Evolutionary conservation across 2,329 filamentous ascomycete species (phyloP).

Genomic region (Ophiostoma sp.): DNA sequence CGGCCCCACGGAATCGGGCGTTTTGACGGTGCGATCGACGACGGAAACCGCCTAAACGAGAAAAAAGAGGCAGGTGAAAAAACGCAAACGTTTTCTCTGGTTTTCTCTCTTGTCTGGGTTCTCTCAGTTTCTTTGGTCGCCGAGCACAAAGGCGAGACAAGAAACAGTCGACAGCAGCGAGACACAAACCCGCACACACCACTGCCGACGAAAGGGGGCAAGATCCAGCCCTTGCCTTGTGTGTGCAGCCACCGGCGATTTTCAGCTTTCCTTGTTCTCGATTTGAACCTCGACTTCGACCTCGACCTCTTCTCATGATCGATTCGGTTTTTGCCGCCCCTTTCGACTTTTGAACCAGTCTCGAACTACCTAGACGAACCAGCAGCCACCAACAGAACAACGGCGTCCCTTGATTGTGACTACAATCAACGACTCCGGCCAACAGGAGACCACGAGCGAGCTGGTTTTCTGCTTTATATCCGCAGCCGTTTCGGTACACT

Average conservation of each 20-base stretch:
- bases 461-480: neutral
- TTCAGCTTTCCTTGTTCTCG: neutral
- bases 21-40: constrained; percentile 20
- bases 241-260: neutral
- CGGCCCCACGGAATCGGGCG: constrained; percentile 18
- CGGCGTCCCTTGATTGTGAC: constrained; percentile 1
- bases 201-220: constrained; percentile 9
- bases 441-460: neutral
- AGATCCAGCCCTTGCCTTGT: constrained; percentile 9
- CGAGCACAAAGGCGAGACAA: neutral
- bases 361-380: neutral
- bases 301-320: neutral
- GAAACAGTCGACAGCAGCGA: neutral
- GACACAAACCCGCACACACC: neutral
- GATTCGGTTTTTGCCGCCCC: neutral
- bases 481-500: neutral
- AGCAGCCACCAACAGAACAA: neutral
- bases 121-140: neutral
- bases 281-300: neutral
- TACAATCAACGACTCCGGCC: neutral
- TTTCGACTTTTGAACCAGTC: neutral
- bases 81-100: neutral
- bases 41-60: constrained; percentile 6
- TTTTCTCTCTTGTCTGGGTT: neutral
- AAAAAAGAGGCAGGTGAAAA: constrained; percentile 15